Base-by-base conservation (phyloP, 139 green algal species). In the Bryopsis sp. region DNA sequence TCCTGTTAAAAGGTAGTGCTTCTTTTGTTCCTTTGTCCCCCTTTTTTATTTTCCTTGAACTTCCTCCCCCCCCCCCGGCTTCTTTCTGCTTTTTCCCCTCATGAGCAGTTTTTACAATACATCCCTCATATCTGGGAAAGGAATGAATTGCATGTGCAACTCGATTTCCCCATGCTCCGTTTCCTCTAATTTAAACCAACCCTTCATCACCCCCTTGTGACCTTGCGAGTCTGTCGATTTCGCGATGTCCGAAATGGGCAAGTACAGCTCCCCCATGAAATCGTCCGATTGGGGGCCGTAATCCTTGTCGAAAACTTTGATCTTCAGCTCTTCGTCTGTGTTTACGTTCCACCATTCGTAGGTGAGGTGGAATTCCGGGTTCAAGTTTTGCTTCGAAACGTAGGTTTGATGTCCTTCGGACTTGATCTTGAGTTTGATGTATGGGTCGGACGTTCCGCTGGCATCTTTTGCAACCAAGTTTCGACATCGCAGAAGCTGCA, bases 121-220 rank as follows among this genome's bases (percentile, higher is more conserved):
- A n/a, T n/a, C n/a, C n/a, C n/a, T n/a, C n/a, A n/a, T n/a, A n/a
- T n/a, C n/a, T n/a, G n/a, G n/a, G 43, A 54, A 54, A 31, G 62
- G 62, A 69, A 69, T 69, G 62, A 48, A 69, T 22, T 69, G 38
- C 4, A 69, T 24, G 8, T 69, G 48, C 8, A 69, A 24, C 28
- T 69, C 24, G 32, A 69, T 54, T 7, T 69, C 62, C 4, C 62
- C 62, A 4, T 22, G 37, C 24, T 15, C 19, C 19, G 26, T 15
- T 35, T 38, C 37, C n/a, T 69, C 35, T 36, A 69, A 36, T 6
- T 31, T 32, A 35, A 58, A 69, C 62, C 62, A 69, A 11, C 54
- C 7, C 35, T 36, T 54, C 38, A 50, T 58, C 6, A 24, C 5
- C 24, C 62, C 62, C 19, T 39, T 26, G 6, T 11, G 22, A 31